A percentile compares a stretch with the other conserved stretches of the same genome.
Conservation (phyloP, 2,329 filamentous ascomycete species). For the Aureobasidium sp. region DNA sequence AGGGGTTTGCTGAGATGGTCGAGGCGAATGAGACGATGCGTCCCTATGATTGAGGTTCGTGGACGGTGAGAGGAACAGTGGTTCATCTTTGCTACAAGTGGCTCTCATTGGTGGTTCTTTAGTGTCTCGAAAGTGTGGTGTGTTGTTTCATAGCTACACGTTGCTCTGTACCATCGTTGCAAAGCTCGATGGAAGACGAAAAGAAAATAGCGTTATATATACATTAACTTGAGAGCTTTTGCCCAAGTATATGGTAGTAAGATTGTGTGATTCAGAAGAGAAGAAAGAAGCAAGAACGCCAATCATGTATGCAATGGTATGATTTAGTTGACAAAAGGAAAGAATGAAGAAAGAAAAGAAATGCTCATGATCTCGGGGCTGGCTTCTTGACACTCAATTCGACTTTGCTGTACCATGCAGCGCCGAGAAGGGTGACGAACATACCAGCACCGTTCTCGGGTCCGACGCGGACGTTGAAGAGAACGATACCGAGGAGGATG, state of each 20-base stretch:
- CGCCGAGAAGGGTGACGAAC: slow-evolving; percentile 46
- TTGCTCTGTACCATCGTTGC: background rate
- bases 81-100: too few relatives aligned
- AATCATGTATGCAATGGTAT: background rate
- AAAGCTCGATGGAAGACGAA: background rate
- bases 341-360: background rate
- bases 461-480: slow-evolving; percentile 27
- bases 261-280: too few relatives aligned
- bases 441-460: slow-evolving; percentile 46
- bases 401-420: slow-evolving; percentile 50
- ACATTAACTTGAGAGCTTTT: slow-evolving; percentile 5
- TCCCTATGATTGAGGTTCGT: slow-evolving; percentile 17
- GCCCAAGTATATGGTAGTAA: background rate
- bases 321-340: background rate
- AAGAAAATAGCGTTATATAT: background rate
- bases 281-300: background rate
- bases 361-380: background rate
- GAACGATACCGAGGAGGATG: slow-evolving; percentile 28
- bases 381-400: slow-evolving; percentile 42
- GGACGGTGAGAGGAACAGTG: too few relatives aligned
- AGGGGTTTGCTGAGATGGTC: slow-evolving; percentile 20
- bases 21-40: slow-evolving; percentile 21
- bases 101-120: background rate
- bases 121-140: background rate
- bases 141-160: background rate